A percentile compares a stretch with the other conserved stretches of the same genome.
Conservation (phyloP, 257 asterid species). For the Coffea canephora region DNA sequence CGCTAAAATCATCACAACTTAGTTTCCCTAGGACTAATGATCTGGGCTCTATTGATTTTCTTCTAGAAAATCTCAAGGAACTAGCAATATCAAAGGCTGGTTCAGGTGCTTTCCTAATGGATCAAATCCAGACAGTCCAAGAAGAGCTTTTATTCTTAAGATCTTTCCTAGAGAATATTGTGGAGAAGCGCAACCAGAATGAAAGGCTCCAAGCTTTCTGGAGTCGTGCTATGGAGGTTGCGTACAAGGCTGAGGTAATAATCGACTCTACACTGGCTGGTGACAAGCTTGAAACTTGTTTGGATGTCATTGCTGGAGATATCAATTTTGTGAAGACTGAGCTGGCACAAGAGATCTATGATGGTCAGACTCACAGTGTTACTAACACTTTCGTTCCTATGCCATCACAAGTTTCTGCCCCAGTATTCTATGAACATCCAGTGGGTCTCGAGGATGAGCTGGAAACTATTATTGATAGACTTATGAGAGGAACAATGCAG, state of each 20-base stretch:
- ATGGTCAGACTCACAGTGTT: background rate
- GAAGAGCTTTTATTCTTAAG: background rate
- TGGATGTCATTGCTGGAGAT: background rate
- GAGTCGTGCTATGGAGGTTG: background rate
- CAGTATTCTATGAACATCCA: background rate
- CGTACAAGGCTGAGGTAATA: constrained; percentile 2
- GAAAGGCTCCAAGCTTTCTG: background rate
- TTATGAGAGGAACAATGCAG: background rate
- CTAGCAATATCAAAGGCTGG: background rate
- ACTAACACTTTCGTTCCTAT: background rate
- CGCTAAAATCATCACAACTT: background rate
- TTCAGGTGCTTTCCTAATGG: background rate
- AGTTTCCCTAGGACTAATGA: background rate
- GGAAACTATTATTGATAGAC: background rate
- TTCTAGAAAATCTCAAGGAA: constrained; percentile 7
- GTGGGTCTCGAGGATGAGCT: constrained; percentile 1
- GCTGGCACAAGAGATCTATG: no score
- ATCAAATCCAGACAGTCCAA: background rate
- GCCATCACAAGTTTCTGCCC: background rate
- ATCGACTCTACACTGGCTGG: background rate
- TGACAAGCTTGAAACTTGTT: background rate
- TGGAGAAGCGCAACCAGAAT: no score
- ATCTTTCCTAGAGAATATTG: background rate
- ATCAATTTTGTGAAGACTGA: background rate
- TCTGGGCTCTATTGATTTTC: background rate